Percentiles rank a stretch among this genome's conserved stretches.
Conservation (phyloP, 2,329 filamentous ascomycete species). For the Rasamsonia emersonii region DNA sequence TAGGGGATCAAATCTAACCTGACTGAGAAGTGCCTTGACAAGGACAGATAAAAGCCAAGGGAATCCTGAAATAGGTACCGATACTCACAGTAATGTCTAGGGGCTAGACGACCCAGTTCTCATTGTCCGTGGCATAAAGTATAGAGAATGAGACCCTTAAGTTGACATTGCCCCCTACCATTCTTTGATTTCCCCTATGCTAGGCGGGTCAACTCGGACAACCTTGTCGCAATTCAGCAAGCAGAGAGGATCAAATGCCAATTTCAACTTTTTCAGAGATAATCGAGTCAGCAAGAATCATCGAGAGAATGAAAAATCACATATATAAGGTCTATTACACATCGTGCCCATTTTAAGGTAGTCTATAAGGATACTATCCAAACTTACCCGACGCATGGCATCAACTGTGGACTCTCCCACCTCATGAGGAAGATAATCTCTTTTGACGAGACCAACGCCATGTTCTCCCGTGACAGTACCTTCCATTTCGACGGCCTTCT, state of each 20-base stretch:
- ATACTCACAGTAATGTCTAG: no score
- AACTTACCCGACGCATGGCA: conserved; percentile 54
- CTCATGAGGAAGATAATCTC: conserved; percentile 56
- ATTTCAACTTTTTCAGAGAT: conserved; percentile 55
- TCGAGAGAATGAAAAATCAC: neutral
- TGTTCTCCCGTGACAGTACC: conserved; percentile 67
- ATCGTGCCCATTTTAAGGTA: neutral
- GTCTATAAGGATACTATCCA: conserved; percentile 1
- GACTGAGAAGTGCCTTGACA: no score
- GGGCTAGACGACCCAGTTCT: no score
- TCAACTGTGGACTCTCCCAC: conserved; percentile 53
- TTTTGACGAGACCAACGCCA: conserved; percentile 61
- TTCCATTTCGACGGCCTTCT: conserved; percentile 60
- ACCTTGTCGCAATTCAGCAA: conserved; percentile 58
- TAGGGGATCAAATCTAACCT: no score
- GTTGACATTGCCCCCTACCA: no score
- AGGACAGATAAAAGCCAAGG: no score
- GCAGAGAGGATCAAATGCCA: conserved; percentile 58
- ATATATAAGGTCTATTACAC: no score
- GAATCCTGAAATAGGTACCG: no score
- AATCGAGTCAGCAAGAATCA: conserved; percentile 3
- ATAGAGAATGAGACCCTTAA: no score
- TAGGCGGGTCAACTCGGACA: conserved; percentile 41
- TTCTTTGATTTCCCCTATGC: conserved; percentile 6
- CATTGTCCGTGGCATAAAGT: no score